Evolutionary conservation across 2,329 filamentous ascomycete genomes (phyloP).

Genomic region (Fusarium sp.): DNA sequence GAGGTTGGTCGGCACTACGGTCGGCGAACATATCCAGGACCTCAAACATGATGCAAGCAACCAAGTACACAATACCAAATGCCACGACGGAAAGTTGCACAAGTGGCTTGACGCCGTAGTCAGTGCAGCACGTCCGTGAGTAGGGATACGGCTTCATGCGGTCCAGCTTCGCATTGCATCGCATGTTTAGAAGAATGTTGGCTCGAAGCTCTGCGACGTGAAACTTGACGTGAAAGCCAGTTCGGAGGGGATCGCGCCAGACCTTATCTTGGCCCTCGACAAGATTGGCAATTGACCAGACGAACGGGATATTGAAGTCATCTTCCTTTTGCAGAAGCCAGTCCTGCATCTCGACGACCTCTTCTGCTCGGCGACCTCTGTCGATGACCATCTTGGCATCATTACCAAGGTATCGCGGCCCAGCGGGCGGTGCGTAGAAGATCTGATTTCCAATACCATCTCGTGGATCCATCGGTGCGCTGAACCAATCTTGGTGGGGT

Average conservation of each 20-base stretch:
- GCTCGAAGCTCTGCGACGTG: conserved; percentile 45
- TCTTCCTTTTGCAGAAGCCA: conserved; percentile 11
- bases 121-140: conserved; percentile 62
- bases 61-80: conserved; percentile 21
- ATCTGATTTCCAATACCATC: conserved; percentile 45
- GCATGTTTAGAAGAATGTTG: conserved; percentile 60
- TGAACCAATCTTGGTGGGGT: neutral
- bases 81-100: conserved; percentile 20
- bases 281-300: conserved; percentile 14
- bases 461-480: conserved; percentile 25
- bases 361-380: conserved; percentile 18
- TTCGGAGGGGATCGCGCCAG: conserved; percentile 32
- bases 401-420: conserved; percentile 33
- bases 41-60: conserved; percentile 29
- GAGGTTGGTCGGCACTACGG: neutral
- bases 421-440: conserved; percentile 40
- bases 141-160: conserved; percentile 51
- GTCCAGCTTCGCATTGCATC: conserved; percentile 58
- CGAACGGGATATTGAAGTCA: conserved; percentile 17
- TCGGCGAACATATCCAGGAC: neutral
- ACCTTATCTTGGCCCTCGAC: conserved; percentile 23
- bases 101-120: conserved; percentile 50
- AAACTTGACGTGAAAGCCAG: conserved; percentile 45
- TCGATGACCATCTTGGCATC: neutral
- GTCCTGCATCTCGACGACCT: conserved; percentile 35